These are phyloP conservation scores for Wickerhamiella galacta DNA, from an alignment of 805 yeast genomes.

Conservation along the genomic window DNA sequence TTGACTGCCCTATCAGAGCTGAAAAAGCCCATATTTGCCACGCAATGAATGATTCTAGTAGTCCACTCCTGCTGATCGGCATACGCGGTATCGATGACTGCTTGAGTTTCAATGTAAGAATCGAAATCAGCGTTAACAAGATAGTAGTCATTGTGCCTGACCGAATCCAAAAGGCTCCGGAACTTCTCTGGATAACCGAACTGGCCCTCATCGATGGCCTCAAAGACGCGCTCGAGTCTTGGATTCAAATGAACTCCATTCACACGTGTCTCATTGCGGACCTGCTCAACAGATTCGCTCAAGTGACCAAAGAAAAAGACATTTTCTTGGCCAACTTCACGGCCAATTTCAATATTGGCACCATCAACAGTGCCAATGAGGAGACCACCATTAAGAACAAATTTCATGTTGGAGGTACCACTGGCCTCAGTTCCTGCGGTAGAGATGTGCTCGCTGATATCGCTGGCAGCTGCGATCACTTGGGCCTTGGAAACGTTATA, in stretches of 20 bases:
- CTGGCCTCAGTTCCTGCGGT: slow-evolving; percentile 97
- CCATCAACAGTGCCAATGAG: slow-evolving; percentile 94
- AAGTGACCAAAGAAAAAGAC: slow-evolving; percentile 83
- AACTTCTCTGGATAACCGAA: slow-evolving; percentile 55
- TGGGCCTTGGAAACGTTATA: slow-evolving; percentile 92
- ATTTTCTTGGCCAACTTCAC: slow-evolving; percentile 87
- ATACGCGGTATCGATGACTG: slow-evolving; percentile 55
- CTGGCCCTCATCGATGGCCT: slow-evolving; percentile 44
- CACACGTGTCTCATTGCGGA: slow-evolving; percentile 58
- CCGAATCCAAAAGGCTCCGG: slow-evolving; percentile 48
- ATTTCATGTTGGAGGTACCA: slow-evolving; percentile 93
- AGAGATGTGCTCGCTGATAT: slow-evolving; percentile 81
- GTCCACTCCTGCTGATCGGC: slow-evolving; percentile 56
- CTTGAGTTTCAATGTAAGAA: slow-evolving; percentile 68
- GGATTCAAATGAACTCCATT: slow-evolving; percentile 44
- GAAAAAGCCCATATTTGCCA: slow-evolving; percentile 89
- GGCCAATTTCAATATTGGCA: slow-evolving; percentile 86
- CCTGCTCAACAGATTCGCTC: slow-evolving; percentile 75
- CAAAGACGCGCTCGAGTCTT: slow-evolving; percentile 44
- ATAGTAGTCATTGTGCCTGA: slow-evolving; percentile 61
- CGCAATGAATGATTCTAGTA: slow-evolving; percentile 57
- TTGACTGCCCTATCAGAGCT: slow-evolving; percentile 79
- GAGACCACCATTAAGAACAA: slow-evolving; percentile 84
- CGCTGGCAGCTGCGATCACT: slow-evolving; percentile 77
- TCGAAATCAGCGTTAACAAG: slow-evolving; percentile 82